Base-by-base conservation (phyloP, 2,329 filamentous ascomycete genomes). In the Colletotrichum euphorbiae region DNA sequence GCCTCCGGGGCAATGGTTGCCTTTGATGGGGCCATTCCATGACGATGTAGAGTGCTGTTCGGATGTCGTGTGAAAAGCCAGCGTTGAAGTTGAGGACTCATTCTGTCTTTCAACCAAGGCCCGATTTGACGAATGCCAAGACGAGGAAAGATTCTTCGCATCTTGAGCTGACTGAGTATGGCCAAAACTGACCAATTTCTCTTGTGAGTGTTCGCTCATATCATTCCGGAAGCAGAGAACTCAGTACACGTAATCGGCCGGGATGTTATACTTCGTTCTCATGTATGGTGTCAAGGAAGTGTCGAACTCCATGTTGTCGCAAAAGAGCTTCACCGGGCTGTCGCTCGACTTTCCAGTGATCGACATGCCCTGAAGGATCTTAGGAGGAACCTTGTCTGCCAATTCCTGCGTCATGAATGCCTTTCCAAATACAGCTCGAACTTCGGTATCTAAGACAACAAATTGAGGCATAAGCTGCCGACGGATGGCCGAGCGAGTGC, bases 391-490 rank as follows among this genome's bases (percentile, higher is more conserved):
- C 0, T 61, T 54, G 12, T 57, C 51, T 4, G 64, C 21, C 11
- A 78, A 62, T 38, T 77, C 74, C 2, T 62, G 46, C 2, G 73
- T 77, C 24, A 80, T 42, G 3, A 74, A 72, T 1, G 80, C 81
- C 68, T 80, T 81, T 19, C 80, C 80, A 58, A 79, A 83, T 11
- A 83, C 74, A 28, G 77, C 76, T 11, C 78, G 72, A 15, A 75
- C 75, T 8, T 76, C 74, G 0, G 80, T 80, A 67, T 84, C 81
- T 4, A 83, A 55, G 4, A 75, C 65, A 19, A 73, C 67, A 40
- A 76, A 74, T 1, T 75, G 58, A 1, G 81, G 81, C 3, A 81
- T 66, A 17, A 77, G 70, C 61, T 82, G 80, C 31, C 71, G 76
- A 6, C 80, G 74, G n/a, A n/a, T 75, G 11, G 62, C 61, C 17